Evolutionary conservation across 495 filamentous ascomycete species (phyloP).

Genomic region (Aeminium ludgeri): DNA sequence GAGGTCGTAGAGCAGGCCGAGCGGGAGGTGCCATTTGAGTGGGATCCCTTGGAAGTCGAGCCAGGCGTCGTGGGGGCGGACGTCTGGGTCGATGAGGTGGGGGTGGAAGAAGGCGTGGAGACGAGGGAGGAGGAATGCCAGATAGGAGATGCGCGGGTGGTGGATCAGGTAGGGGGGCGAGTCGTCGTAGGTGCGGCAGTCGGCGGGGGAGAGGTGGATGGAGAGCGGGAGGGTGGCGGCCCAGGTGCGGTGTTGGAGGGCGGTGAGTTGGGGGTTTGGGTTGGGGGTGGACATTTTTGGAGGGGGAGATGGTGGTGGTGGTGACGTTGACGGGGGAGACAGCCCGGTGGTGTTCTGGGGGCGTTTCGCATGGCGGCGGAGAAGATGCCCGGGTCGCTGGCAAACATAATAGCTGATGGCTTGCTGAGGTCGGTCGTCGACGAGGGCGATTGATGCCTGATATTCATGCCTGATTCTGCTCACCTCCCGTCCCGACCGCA

Average conservation of each 20-base stretch:
- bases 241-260: slow-evolving; percentile 26
- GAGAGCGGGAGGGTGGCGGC: slow-evolving; percentile 25
- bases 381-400: too few species aligned
- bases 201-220: slow-evolving; percentile 22
- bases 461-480: too few species aligned
- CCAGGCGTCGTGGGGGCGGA: slow-evolving; percentile 46
- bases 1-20: slow-evolving; percentile 79
- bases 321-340: background rate
- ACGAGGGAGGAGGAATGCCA: slow-evolving; percentile 59
- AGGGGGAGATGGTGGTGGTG: background rate
- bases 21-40: slow-evolving; percentile 73
- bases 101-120: slow-evolving; percentile 61
- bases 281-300: slow-evolving; percentile 4
- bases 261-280: slow-evolving; percentile 1
- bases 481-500: too few species aligned
- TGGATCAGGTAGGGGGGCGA: slow-evolving; percentile 31
- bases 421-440: too few species aligned
- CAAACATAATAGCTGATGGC: too few species aligned
- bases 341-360: too few species aligned
- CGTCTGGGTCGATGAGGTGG: slow-evolving; percentile 49
- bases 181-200: slow-evolving; percentile 25
- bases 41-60: slow-evolving; percentile 60
- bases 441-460: too few species aligned
- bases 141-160: slow-evolving; percentile 53
- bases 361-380: too few species aligned